A percentile compares a stretch with the other conserved stretches of the same genome.
These are phyloP conservation scores for Dactylonectria macrodidyma DNA, from an alignment of 2,329 filamentous ascomycete genomes.

Conservation along the genomic window DNA sequence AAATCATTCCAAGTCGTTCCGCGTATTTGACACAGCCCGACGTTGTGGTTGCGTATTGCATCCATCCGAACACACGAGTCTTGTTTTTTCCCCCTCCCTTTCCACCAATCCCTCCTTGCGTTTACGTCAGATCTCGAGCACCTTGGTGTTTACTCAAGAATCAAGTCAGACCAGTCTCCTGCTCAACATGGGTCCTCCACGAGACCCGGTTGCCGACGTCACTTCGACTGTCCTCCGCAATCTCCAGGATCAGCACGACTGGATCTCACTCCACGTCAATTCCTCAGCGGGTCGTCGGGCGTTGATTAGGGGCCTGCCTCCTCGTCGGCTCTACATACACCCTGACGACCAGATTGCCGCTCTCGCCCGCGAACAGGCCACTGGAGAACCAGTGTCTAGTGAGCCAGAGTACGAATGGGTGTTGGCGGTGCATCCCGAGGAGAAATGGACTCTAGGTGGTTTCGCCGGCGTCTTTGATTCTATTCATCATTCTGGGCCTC, in stretches of 20 bases:
- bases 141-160: slow-evolving; percentile 24
- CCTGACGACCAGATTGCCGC: slow-evolving; percentile 86
- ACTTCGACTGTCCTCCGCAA: slow-evolving; percentile 74
- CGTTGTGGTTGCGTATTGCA: slow-evolving; percentile 2
- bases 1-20: not conserved
- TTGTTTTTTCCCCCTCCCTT: not conserved
- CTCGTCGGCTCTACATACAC: slow-evolving; percentile 81
- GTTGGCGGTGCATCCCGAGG: slow-evolving; percentile 78
- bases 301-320: slow-evolving; percentile 80
- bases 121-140: not conserved
- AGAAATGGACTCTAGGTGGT: slow-evolving; percentile 78
- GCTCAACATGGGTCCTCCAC: slow-evolving; percentile 34
- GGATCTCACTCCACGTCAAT: slow-evolving; percentile 74
- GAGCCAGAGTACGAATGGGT: slow-evolving; percentile 81
- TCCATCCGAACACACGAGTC: too few relatives aligned
- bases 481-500: slow-evolving; percentile 62
- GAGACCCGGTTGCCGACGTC: slow-evolving; percentile 44
- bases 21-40: slow-evolving; percentile 7
- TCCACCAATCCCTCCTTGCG: not conserved
- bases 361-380: slow-evolving; percentile 71
- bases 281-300: slow-evolving; percentile 65
- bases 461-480: slow-evolving; percentile 81
- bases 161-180: not conserved
- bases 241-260: slow-evolving; percentile 82
- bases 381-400: slow-evolving; percentile 61